These are phyloP conservation scores for Boletus barrowsii DNA, from an alignment of 768 basidiomycete species.

Conservation along the genomic window DNA sequence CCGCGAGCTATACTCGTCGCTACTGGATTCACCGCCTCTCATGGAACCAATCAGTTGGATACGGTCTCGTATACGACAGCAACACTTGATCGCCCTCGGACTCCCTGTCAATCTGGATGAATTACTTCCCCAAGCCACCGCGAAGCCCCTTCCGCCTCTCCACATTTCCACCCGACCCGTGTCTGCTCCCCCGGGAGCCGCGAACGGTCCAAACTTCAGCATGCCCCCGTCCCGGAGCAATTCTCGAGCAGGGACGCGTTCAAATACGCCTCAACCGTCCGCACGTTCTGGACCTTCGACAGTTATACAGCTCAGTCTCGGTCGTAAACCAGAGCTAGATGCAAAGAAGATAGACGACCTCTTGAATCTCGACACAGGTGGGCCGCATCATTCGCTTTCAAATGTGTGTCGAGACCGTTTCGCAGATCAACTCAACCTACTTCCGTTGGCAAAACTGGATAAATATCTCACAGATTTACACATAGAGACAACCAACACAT, in stretches of 20 bases:
- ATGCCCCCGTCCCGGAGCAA: slow-evolving; percentile 35
- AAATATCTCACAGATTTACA: slow-evolving; percentile 65
- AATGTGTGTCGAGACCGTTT: slow-evolving; percentile 4
- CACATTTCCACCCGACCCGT: slow-evolving; percentile 80
- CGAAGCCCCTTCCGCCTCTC: slow-evolving; percentile 70
- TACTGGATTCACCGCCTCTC: slow-evolving; percentile 69
- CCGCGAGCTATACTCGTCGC: slow-evolving; percentile 71
- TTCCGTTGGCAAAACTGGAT: slow-evolving; percentile 67
- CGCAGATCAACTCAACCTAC: slow-evolving; percentile 67
- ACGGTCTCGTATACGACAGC: slow-evolving; percentile 83
- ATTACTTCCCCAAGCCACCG: slow-evolving; percentile 65
- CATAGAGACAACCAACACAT: slow-evolving; percentile 70
- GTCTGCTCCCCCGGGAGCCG: slow-evolving; percentile 72
- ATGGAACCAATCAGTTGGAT: slow-evolving; percentile 92
- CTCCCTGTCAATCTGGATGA: slow-evolving; percentile 96
- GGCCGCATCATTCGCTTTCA: slow-evolving; percentile 17
- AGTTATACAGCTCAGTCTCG: slow-evolving; percentile 51
- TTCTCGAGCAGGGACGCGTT: slow-evolving; percentile 52
- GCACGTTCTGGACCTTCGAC: slow-evolving; percentile 28
- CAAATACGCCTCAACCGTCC: slow-evolving; percentile 45
- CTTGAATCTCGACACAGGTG: slow-evolving; percentile 67
- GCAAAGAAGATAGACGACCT: slow-evolving; percentile 60
- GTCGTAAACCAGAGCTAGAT: slow-evolving; percentile 76
- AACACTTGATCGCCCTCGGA: slow-evolving; percentile 87
- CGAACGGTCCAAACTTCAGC: slow-evolving; percentile 34